Conservation (phyloP, 2,329 filamentous ascomycete genomes). For the Periconia sp. region DNA sequence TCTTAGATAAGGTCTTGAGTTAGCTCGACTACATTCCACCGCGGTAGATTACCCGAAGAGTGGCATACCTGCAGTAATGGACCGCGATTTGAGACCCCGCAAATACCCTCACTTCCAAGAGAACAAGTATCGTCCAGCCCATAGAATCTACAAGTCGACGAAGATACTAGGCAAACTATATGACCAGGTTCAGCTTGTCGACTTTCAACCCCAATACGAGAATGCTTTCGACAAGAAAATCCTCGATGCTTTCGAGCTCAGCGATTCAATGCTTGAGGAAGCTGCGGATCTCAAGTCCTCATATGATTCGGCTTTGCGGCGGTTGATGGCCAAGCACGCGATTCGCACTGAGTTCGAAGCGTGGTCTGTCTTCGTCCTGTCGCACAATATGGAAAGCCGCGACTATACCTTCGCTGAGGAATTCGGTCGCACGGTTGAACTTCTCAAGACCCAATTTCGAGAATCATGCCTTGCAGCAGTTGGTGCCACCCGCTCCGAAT, state of each 20-base stretch:
- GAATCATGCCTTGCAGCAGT: slow-evolving; percentile 69
- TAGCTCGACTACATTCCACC: slow-evolving; percentile 83
- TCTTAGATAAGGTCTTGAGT: slow-evolving; percentile 60
- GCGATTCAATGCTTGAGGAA: slow-evolving; percentile 60
- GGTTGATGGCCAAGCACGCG: slow-evolving; percentile 84
- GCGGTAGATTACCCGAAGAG: slow-evolving; percentile 97
- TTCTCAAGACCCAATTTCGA: slow-evolving; percentile 73
- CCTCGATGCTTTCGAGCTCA: slow-evolving; percentile 65
- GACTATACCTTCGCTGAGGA: slow-evolving; percentile 91
- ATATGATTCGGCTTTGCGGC: slow-evolving; percentile 78
- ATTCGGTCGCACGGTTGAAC: slow-evolving; percentile 70
- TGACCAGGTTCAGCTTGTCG: slow-evolving; percentile 71
- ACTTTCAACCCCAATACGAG: slow-evolving; percentile 76
- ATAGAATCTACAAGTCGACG: slow-evolving; percentile 67
- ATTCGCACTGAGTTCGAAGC: slow-evolving; percentile 90
- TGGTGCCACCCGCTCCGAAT: slow-evolving; percentile 53
- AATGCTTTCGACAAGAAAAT: slow-evolving; percentile 79
- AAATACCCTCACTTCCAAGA: slow-evolving; percentile 90
- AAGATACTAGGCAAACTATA: slow-evolving; percentile 83
- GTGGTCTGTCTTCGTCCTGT: slow-evolving; percentile 84
- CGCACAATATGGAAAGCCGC: slow-evolving; percentile 71
- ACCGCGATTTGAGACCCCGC: slow-evolving; percentile 63
- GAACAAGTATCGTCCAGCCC: slow-evolving; percentile 58
- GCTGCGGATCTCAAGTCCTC: slow-evolving; percentile 72
- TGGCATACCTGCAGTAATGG: slow-evolving; percentile 76